A percentile compares a stretch with the other conserved stretches of the same genome.
Evolutionary conservation across 805 yeast species (phyloP).

Genomic region (Candida incommunis): DNA sequence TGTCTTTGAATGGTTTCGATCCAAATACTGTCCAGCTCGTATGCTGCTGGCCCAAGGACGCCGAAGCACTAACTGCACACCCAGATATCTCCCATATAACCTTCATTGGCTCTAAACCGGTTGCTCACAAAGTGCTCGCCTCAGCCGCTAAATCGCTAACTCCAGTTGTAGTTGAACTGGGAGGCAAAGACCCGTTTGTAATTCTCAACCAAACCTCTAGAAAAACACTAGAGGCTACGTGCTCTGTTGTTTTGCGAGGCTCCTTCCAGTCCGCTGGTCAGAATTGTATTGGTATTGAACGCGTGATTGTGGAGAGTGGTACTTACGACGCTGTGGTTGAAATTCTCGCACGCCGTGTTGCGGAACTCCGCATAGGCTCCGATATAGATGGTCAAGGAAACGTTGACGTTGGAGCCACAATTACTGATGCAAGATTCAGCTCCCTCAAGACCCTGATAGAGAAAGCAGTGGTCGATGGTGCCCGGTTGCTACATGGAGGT

Average conservation of each 20-base stretch:
- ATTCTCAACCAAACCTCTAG: conserved; percentile 47
- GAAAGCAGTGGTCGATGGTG: conserved; percentile 74
- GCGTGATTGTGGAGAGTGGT: conserved; percentile 68
- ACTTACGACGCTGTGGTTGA: conserved; percentile 51
- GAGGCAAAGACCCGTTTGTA: conserved; percentile 89
- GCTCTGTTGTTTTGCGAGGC: conserved; percentile 84
- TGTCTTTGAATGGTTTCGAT: conserved; percentile 59
- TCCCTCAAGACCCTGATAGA: conserved; percentile 49
- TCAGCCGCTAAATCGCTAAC: conserved; percentile 81
- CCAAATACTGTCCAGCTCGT: conserved; percentile 78
- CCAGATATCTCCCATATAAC: conserved; percentile 77
- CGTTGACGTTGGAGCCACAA: conserved; percentile 94
- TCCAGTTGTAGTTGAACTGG: conserved; percentile 90
- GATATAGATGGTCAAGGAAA: conserved; percentile 83
- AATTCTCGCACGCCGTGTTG: conserved; percentile 43
- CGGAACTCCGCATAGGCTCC: conserved; percentile 63
- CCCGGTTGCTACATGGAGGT: conserved; percentile 71
- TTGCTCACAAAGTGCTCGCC: conserved; percentile 73
- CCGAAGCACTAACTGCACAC: conserved; percentile 75
- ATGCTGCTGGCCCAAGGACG: conserved; percentile 80
- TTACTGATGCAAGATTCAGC: conserved; percentile 61
- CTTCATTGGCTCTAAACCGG: conserved; percentile 90
- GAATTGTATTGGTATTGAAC: conserved; percentile 93
- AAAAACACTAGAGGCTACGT: conserved; percentile 23
- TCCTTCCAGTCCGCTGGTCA: conserved; percentile 96